Base-by-base conservation (phyloP, 2,329 filamentous ascomycete species). In the Alternaria rosae region DNA sequence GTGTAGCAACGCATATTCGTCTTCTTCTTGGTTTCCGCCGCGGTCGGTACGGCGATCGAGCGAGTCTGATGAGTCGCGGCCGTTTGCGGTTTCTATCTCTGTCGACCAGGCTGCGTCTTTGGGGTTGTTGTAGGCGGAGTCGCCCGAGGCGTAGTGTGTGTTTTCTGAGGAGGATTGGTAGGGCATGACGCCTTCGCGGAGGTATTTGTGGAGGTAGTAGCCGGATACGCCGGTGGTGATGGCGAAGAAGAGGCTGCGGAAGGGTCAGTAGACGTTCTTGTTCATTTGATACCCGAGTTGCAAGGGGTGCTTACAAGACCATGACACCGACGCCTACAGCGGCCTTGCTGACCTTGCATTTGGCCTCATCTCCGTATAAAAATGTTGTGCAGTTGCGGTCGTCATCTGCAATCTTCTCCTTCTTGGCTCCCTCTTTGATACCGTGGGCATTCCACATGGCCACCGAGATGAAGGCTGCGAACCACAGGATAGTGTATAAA, bases 331-430 rank as follows among this genome's bases (percentile, higher is more conserved):
- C 79, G 12, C 87, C 85, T 17, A 85, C 83, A 4, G 83, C 83
- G 3, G 84, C 85, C 54, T 85, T 84, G 73, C 84, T 86, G 57
- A 88, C 76, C 5, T 82, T 83, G 80, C 87, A 89, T 71, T 87
- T 88, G 44, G 77, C 76, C 35, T 82, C 81, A 52, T 78, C 83
- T 51, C 87, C 87, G 64, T 84, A 88, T 11, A 81, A 82, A 74
- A 87, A 88, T 4, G 82, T 83, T 45, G 83, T 82, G 76, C 86
- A 88, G 42, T 84, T 84, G 20, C 78, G 80, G 30, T 82, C 79
- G 21, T 78, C 70, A n/a, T 78, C 76, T 10, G 75, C 66, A 10
- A 80, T 74, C 38, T 83, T 81, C 45, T 66, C 68, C 26, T 80
- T 76, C 26, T 80, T 77, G 38, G 80, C 80, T 42, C 85, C 86